phyloP scores from a whole-genome alignment of 352 stramenopile genomes.

The Peronosclerospora sorghi region DNA sequence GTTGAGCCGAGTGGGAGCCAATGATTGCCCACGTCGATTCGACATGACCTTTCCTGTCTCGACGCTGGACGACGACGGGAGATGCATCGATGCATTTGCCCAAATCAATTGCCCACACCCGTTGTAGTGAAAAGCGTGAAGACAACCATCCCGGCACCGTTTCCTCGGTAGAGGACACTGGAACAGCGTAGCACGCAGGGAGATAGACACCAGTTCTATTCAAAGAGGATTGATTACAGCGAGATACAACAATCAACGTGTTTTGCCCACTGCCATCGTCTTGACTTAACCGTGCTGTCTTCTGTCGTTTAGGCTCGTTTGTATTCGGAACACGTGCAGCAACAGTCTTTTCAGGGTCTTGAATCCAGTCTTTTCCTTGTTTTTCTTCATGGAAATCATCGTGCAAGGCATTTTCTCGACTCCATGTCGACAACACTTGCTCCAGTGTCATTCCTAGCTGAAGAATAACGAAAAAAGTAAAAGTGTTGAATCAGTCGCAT shows the following conservation, averaged over 20 bases:
- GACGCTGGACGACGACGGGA: constrained; percentile 29
- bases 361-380: background rate
- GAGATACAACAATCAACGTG: constrained; percentile 9
- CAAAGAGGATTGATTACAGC: constrained; percentile 20
- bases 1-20: constrained; percentile 34
- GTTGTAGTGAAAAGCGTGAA: constrained; percentile 2
- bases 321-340: background rate
- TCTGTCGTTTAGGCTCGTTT: constrained; percentile 8
- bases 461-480: background rate
- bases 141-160: background rate
- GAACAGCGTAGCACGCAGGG: constrained; percentile 7
- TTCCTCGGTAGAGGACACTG: background rate
- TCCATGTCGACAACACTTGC: constrained; percentile 3
- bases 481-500: constrained; percentile 3
- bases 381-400: no score
- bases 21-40: constrained; percentile 23
- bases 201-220: constrained; percentile 4
- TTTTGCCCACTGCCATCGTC: constrained; percentile 1
- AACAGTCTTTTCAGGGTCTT: no score
- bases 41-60: background rate
- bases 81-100: constrained; percentile 57
- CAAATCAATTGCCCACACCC: constrained; percentile 27
- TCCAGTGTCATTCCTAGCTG: constrained; percentile 19
- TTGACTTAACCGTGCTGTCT: constrained; percentile 2
- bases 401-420: no score